Evolutionary conservation across 176 grass and related monocot species (phyloP).

Genomic region (Zoysia pacifica): DNA sequence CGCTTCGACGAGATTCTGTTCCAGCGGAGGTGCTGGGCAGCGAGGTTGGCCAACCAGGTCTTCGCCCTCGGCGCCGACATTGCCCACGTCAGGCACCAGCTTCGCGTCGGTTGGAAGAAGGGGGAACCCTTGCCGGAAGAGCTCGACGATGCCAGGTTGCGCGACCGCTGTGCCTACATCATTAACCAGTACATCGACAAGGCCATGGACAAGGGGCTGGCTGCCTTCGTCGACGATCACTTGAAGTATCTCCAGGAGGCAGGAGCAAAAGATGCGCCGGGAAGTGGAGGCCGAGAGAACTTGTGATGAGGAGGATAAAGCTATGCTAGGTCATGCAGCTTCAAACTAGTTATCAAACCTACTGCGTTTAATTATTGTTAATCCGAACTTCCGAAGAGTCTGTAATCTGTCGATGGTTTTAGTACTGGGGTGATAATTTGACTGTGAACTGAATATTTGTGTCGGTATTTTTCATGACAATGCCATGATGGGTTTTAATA

Average conservation of each 20-base stretch:
- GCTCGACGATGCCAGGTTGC: neutral
- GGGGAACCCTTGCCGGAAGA: constrained; percentile 14
- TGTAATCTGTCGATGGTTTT: neutral
- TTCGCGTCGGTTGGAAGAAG: neutral
- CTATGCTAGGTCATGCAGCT: neutral
- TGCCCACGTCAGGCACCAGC: neutral
- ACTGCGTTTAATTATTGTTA: too few relatives aligned
- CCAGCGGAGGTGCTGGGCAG: constrained; percentile 20
- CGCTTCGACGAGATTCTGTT: neutral
- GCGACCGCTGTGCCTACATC: neutral
- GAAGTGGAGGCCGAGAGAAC: neutral
- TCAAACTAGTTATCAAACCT: neutral
- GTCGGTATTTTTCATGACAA: neutral
- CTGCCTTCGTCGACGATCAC: neutral
- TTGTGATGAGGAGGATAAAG: neutral
- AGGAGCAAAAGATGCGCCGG: neutral
- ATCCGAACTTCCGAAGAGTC: too few relatives aligned
- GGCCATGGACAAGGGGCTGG: neutral
- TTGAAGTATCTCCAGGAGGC: neutral
- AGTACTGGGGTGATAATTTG: neutral
- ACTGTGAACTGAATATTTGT: neutral
- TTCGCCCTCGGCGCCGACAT: neutral
- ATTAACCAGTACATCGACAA: neutral
- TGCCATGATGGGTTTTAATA: neutral
- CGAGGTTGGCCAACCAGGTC: neutral